Evolutionary conservation across 1,139 yeast genomes (phyloP).

Genomic region (Suhomyces kunorum): DNA sequence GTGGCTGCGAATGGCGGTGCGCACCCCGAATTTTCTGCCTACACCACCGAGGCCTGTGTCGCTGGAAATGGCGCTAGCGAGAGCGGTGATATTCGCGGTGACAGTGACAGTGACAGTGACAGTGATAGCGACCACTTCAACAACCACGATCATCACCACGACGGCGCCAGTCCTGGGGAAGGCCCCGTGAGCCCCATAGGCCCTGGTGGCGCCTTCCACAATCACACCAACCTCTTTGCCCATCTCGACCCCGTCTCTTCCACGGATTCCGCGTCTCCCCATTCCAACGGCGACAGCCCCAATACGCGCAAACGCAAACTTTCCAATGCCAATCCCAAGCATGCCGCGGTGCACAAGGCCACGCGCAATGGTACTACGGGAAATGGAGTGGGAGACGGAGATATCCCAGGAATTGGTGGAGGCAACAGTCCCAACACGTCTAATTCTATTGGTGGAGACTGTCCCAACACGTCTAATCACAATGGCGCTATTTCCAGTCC

Average conservation of each 20-base stretch:
- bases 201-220: neutral
- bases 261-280: neutral
- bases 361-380: constrained; percentile 4
- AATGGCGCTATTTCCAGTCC: too few relatives aligned
- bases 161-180: constrained; percentile 1
- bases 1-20: neutral
- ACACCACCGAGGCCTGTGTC: constrained; percentile 11
- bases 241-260: constrained; percentile 1
- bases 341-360: constrained; percentile 6
- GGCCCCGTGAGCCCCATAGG: constrained; percentile 4
- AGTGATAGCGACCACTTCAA: too few relatives aligned
- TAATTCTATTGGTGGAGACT: neutral
- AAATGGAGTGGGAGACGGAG: too few relatives aligned
- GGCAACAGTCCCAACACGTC: neutral
- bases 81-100: too few relatives aligned
- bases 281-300: neutral
- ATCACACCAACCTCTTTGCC: constrained; percentile 5
- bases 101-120: too few relatives aligned
- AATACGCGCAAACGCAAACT: constrained; percentile 7
- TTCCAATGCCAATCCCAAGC: constrained; percentile 3
- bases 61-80: too few relatives aligned
- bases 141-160: too few relatives aligned
- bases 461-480: too few relatives aligned
- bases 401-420: too few relatives aligned
- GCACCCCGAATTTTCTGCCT: constrained; percentile 1